Evolutionary conservation across 2,329 filamentous ascomycete genomes (phyloP), one percentile per base, ranked within the genome.

Genomic region (Aspergillus uvarum): DNA sequence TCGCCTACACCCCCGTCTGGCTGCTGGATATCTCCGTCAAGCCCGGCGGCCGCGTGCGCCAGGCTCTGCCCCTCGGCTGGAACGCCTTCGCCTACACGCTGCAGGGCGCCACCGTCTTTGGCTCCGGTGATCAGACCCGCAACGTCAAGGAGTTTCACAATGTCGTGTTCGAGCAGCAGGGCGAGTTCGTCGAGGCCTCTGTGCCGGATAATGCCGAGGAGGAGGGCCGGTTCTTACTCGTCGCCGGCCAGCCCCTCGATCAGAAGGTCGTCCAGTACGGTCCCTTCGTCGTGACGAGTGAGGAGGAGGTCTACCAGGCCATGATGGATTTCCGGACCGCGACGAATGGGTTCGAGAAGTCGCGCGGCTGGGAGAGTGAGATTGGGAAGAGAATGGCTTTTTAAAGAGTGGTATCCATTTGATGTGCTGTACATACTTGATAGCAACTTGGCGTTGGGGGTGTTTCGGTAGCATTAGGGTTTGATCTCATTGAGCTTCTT

Each of bases 1-100:
- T 98, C 49, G 93, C 94, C 14, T 97, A 98, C 77, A 98, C 94
- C 1, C 95, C 95, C 0, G 92, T 98, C n/a, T 98, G 94, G 94
- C 83, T 96, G 63, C 82, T 98, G 49, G 94, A 98, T 73, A 81
- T 97, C 54, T 87, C 85, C 21, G 85, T 98, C 56, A 79, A 86
- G 69, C 92, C 93, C 0, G 94, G 94, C 56, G 92, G 91, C 51
- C 86, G 82, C 60, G 81, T 98, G 65, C 82, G 81, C 22, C 94
- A 98, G 79, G 76, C 85, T 5, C 72, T 98, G 2, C 94, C 94
- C 0, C 78, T 82, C 63, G 89, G 87, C 29, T 98, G 92, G 91
- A 97, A 96, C 74, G 87, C 91, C 1, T 98, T 98, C 71, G 88
- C 89, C 16, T 98, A 97, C 75, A 89, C 87, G 3, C 81, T 98